Conservation (phyloP, 805 yeast genomes). For the Suhomyces faveliae region DNA sequence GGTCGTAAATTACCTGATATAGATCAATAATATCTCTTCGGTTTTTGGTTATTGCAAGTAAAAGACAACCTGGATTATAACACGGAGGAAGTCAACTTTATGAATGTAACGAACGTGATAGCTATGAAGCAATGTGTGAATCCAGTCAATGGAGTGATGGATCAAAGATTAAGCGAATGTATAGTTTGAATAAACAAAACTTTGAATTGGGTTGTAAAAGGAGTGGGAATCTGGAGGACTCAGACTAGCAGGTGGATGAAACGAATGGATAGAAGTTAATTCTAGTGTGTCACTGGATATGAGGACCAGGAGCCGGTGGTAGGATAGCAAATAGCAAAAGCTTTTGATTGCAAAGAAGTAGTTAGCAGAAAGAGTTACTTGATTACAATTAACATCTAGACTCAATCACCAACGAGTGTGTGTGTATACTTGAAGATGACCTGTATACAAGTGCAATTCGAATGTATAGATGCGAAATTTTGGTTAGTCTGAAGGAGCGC, state of each 20-base stretch:
- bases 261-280: constrained; percentile 8
- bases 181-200: not conserved
- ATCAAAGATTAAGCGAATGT: not conserved
- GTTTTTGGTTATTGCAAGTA: not conserved
- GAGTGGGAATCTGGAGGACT: not conserved
- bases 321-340: not conserved
- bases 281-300: constrained; percentile 3
- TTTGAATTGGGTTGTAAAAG: not conserved
- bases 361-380: not conserved
- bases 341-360: not conserved
- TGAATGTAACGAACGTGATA: constrained; percentile 1
- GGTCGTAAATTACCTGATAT: not conserved
- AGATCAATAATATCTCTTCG: not conserved
- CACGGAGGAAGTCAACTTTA: not conserved
- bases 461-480: not conserved
- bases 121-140: not conserved
- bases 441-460: not conserved
- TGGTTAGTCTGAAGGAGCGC: not conserved
- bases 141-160: not conserved
- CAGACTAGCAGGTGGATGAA: not conserved
- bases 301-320: constrained; percentile 3
- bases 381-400: not conserved
- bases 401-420: not conserved
- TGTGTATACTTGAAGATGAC: not conserved
- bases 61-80: not conserved